phyloP scores from a whole-genome alignment of 2,329 filamentous ascomycete species.

The Aspergillus vadensis region DNA sequence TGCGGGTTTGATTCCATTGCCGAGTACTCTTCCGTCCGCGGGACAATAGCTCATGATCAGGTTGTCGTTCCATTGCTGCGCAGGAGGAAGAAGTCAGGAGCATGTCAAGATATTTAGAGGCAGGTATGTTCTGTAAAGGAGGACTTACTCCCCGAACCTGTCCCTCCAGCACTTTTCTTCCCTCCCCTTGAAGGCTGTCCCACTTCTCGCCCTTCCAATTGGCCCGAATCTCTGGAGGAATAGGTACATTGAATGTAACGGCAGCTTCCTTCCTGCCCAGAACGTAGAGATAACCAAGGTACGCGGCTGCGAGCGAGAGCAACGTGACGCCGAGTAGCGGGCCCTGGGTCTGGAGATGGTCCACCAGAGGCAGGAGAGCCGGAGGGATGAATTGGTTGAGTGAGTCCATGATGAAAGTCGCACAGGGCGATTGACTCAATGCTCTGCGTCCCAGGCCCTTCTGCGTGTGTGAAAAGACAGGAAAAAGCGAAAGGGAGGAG shows the following conservation, averaged over 20 bases:
- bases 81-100: neutral
- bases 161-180: constrained; percentile 40
- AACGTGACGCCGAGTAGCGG: constrained; percentile 29
- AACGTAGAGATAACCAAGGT: constrained; percentile 36
- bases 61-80: constrained; percentile 42
- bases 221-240: constrained; percentile 38
- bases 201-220: constrained; percentile 36
- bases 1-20: constrained; percentile 65
- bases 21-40: constrained; percentile 82
- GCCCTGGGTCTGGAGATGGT: constrained; percentile 22
- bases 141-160: constrained; percentile 43
- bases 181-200: constrained; percentile 37
- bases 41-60: constrained; percentile 62
- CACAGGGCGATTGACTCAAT: constrained; percentile 20
- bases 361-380: constrained; percentile 22
- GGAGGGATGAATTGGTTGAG: constrained; percentile 27
- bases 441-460: constrained; percentile 5
- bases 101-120: neutral
- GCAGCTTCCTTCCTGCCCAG: constrained; percentile 35
- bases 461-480: neutral
- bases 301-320: constrained; percentile 34
- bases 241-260: constrained; percentile 41
- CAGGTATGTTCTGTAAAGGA: neutral
- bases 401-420: constrained; percentile 28
- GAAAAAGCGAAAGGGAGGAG: neutral